A percentile compares a stretch with the other conserved stretches of the same genome.
These are phyloP conservation scores for Babjeviella inositovora DNA, from an alignment of 805 yeast genomes.

Conservation along the genomic window DNA sequence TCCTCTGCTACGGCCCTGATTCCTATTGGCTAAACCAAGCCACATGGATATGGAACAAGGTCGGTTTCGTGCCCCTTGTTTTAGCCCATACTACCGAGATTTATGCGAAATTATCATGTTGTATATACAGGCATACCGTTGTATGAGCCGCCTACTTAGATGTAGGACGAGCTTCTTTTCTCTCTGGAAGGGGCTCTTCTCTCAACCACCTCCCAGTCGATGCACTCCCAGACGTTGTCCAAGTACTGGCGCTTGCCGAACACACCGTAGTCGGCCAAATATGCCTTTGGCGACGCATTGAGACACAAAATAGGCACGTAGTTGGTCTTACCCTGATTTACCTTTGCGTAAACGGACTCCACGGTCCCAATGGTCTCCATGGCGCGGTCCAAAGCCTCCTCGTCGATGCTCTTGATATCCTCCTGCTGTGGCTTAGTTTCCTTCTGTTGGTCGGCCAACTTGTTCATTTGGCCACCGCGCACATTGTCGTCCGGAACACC, in stretches of 20 bases:
- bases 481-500: constrained; percentile 65
- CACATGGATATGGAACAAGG: too few species aligned
- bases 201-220: constrained; percentile 23
- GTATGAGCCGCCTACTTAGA: too few species aligned
- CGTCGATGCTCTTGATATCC: too few species aligned
- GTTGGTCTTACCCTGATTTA: constrained; percentile 6
- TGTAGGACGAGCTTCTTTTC: too few species aligned
- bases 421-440: constrained; percentile 6
- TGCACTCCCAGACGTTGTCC: constrained; percentile 24
- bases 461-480: constrained; percentile 31
- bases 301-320: constrained; percentile 50
- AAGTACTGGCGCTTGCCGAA: constrained; percentile 32
- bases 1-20: too few species aligned
- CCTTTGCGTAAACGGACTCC: constrained; percentile 1
- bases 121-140: too few species aligned
- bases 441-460: constrained; percentile 17
- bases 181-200: constrained; percentile 13
- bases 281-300: constrained; percentile 59
- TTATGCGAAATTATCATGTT: too few species aligned
- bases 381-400: constrained; percentile 1
- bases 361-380: constrained; percentile 3
- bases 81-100: too few species aligned
- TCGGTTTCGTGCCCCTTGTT: too few species aligned
- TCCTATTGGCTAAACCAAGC: too few species aligned
- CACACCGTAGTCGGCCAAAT: constrained; percentile 63